Evolutionary conservation across 176 grass and related monocot species (phyloP).

Genomic region (Puccinellia tenuiflora): DNA sequence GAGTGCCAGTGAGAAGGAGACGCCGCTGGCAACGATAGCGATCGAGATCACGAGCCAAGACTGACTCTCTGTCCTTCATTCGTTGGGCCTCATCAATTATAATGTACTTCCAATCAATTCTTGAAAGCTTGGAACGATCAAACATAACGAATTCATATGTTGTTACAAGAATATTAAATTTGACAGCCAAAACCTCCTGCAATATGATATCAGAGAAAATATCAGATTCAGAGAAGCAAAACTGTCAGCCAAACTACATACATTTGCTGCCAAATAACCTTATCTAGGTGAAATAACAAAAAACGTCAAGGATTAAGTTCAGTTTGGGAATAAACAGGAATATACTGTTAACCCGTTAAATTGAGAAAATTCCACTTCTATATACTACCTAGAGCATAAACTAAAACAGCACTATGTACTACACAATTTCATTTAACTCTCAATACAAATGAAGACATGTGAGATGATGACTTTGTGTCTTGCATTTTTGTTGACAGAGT

Average conservation of each 20-base stretch:
- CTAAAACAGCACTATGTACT: background rate
- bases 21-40: slow-evolving; percentile 93
- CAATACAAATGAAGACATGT: background rate
- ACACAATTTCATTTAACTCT: background rate
- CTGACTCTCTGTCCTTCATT: slow-evolving; percentile 98
- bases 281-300: background rate
- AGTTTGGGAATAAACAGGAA: slow-evolving; percentile 1
- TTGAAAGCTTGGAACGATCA: slow-evolving; percentile 98
- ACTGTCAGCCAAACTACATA: background rate
- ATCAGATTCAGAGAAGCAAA: background rate
- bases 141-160: slow-evolving; percentile 99
- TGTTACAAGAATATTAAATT: slow-evolving; percentile 98
- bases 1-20: slow-evolving; percentile 92
- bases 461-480: background rate
- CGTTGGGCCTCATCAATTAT: slow-evolving; percentile 98
- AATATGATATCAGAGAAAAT: slow-evolving; percentile 24
- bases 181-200: slow-evolving; percentile 88
- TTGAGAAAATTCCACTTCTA: background rate
- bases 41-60: slow-evolving; percentile 94
- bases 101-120: slow-evolving; percentile 98
- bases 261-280: background rate
- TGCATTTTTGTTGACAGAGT: background rate
- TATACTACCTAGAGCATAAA: background rate
- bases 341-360: background rate
- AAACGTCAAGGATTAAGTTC: background rate